Percentiles rank a stretch among this genome's conserved stretches.
Evolutionary conservation across 306 rosid genomes (phyloP).

Genomic region (Leucaena leucocephala): DNA sequence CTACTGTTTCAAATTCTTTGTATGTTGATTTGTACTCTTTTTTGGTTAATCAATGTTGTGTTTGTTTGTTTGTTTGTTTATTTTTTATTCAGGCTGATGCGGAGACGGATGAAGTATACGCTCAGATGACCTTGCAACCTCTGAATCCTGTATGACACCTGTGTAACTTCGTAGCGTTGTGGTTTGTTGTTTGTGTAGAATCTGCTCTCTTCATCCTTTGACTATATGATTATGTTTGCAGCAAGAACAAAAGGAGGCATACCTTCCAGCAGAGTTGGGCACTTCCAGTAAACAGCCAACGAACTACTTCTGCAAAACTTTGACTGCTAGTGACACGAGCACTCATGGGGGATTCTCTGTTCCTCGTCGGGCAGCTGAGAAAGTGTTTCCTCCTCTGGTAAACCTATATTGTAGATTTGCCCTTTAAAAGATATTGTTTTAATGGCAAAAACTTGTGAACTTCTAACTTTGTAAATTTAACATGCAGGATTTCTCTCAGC

Average conservation of each 20-base stretch:
- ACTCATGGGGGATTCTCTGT: constrained; percentile 99
- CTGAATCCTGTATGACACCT: constrained; percentile 66
- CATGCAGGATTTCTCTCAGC: constrained; percentile 85
- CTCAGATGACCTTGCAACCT: constrained; percentile 97
- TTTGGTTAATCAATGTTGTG: not conserved
- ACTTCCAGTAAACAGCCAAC: constrained; percentile 91
- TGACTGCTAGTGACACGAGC: constrained; percentile 99
- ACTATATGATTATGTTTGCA: constrained; percentile 39
- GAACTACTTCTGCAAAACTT: constrained; percentile 90
- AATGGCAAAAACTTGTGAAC: not conserved
- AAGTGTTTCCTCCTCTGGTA: constrained; percentile 99
- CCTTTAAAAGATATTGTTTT: not conserved
- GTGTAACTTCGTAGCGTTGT: constrained; percentile 21
- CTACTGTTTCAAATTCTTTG: not conserved
- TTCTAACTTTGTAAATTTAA: constrained; percentile 25
- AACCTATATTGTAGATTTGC: constrained; percentile 24
- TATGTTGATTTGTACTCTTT: constrained; percentile 20
- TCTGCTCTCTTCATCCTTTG: constrained; percentile 31
- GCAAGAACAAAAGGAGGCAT: constrained; percentile 98
- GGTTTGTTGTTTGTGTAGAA: constrained; percentile 11
- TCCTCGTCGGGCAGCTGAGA: constrained; percentile 99
- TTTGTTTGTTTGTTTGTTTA: not conserved
- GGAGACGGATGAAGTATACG: constrained; percentile 91
- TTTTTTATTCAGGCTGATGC: constrained; percentile 73
- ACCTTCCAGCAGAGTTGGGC: constrained; percentile 89